These are phyloP conservation scores for Tulasnella sp. DNA, from an alignment of 768 basidiomycete species.

Conservation along the genomic window DNA sequence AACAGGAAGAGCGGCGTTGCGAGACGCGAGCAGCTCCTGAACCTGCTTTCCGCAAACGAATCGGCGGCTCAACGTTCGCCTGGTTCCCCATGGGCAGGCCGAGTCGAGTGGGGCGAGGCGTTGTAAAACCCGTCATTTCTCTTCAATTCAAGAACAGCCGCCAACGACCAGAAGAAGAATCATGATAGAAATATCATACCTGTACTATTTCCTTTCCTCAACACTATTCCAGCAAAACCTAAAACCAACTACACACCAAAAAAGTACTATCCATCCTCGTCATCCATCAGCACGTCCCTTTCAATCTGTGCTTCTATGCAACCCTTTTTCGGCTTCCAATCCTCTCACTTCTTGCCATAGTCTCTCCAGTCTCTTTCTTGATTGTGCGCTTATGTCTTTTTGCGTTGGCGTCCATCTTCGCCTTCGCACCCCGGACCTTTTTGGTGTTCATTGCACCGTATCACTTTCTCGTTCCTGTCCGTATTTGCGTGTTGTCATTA, in stretches of 20 bases:
- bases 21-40: not conserved
- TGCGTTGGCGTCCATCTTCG: not conserved
- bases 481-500: conserved; percentile 20
- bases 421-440: not conserved
- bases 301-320: conserved; percentile 10
- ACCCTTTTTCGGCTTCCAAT: not conserved
- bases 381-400: not conserved
- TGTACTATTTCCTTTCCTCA: not conserved
- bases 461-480: not conserved
- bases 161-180: not conserved
- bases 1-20: not conserved
- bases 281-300: not conserved
- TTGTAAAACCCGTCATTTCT: not conserved
- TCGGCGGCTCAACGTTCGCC: conserved; percentile 11
- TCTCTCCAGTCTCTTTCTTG: not conserved
- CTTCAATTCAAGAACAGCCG: not conserved
- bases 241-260: not conserved
- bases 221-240: not conserved
- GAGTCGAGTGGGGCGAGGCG: conserved; percentile 23
- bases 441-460: not conserved
- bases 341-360: not conserved
- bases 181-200: conserved; percentile 12
- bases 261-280: not conserved
- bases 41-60: conserved; percentile 6
- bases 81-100: not conserved